phyloP scores from a whole-genome alignment of 2,329 filamentous ascomycete species.

The Amauroascus niger region DNA sequence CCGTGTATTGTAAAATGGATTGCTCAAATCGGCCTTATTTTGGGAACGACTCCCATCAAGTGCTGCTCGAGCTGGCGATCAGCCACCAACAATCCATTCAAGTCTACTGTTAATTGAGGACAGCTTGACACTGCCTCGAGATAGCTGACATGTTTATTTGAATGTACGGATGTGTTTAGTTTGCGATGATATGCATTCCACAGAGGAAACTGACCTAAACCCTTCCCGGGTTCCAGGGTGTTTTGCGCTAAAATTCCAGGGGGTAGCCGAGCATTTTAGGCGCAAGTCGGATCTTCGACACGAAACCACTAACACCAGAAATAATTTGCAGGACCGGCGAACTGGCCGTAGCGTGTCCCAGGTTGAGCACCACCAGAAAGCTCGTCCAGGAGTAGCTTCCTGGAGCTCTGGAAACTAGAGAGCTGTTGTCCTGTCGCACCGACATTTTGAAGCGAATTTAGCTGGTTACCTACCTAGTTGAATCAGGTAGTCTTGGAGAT shows the following conservation, averaged over 20 bases:
- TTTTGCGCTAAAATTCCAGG: neutral
- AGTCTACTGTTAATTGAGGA: too few relatives aligned
- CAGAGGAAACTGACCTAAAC: too few relatives aligned
- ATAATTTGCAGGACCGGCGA: conserved; percentile 11
- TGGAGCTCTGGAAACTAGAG: neutral
- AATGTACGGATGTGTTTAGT: too few relatives aligned
- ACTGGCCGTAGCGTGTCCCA: conserved; percentile 9
- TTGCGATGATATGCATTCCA: too few relatives aligned
- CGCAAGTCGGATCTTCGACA: conserved; percentile 10
- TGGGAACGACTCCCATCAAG: too few relatives aligned
- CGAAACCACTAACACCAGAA: conserved; percentile 8
- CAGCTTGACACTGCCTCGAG: too few relatives aligned
- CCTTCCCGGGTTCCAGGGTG: neutral
- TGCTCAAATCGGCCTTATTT: neutral
- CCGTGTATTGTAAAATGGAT: too few relatives aligned
- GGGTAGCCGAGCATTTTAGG: neutral
- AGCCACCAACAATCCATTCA: too few relatives aligned
- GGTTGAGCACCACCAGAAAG: conserved; percentile 9
- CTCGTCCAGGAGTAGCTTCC: neutral
- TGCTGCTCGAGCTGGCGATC: too few relatives aligned
- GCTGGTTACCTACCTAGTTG: too few relatives aligned
- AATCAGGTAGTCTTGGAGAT: neutral
- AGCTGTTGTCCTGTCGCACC: conserved; percentile 1
- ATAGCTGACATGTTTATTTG: too few relatives aligned
- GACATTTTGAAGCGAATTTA: neutral